Percentiles rank a stretch among this genome's conserved stretches.
Conservation (phyloP, 2,329 filamentous ascomycete genomes). For the Aspergillus tamarii region DNA sequence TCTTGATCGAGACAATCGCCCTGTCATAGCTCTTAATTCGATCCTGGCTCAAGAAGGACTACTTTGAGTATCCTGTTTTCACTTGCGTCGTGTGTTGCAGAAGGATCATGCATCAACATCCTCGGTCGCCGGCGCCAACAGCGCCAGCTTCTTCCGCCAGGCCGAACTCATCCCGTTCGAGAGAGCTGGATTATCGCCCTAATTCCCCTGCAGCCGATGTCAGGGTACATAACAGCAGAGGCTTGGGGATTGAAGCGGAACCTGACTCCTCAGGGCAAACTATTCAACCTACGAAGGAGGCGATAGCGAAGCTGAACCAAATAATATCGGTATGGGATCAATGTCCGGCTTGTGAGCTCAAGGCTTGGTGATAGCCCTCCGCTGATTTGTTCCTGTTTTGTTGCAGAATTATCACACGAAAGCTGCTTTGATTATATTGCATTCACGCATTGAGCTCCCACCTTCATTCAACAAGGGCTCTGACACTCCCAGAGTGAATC, state of each 20-base stretch:
- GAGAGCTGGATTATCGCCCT: slow-evolving; percentile 64
- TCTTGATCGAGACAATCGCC: slow-evolving; percentile 35
- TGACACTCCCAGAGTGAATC: slow-evolving; percentile 70
- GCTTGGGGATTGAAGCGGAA: slow-evolving; percentile 54
- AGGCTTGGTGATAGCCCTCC: background rate
- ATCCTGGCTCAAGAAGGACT: slow-evolving; percentile 1
- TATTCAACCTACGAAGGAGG: slow-evolving; percentile 64
- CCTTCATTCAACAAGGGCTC: slow-evolving; percentile 59
- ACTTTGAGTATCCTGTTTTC: background rate
- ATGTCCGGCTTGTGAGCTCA: background rate
- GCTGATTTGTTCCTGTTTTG: slow-evolving; percentile 26
- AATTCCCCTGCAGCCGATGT: slow-evolving; percentile 58
- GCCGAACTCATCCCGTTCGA: slow-evolving; percentile 71
- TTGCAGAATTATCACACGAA: slow-evolving; percentile 87
- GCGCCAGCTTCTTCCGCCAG: slow-evolving; percentile 74
- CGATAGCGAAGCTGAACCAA: slow-evolving; percentile 81
- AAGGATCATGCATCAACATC: slow-evolving; percentile 82
- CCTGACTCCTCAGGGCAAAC: slow-evolving; percentile 47
- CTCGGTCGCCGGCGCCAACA: slow-evolving; percentile 71
- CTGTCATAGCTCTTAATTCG: slow-evolving; percentile 15
- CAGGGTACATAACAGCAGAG: slow-evolving; percentile 53
- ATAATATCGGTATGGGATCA: slow-evolving; percentile 75
- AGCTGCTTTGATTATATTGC: slow-evolving; percentile 79
- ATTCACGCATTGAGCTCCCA: slow-evolving; percentile 74
- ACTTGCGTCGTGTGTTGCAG: slow-evolving; percentile 2